These are phyloP conservation scores for Xylaria hypoxylon DNA, from an alignment of 2,329 filamentous ascomycete species.

Conservation along the genomic window DNA sequence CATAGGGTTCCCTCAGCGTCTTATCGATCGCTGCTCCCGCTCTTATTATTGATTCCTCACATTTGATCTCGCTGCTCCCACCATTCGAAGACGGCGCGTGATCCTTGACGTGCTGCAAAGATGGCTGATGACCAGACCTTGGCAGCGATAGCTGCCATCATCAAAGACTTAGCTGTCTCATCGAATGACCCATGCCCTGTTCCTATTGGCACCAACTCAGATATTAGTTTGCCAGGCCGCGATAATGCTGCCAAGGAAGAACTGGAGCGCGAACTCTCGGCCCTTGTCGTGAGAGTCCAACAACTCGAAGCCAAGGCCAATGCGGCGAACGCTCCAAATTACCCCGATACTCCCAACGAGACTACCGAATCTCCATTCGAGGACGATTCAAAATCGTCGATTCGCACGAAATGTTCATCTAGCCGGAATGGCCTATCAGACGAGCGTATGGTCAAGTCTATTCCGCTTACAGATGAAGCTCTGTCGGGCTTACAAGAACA, in stretches of 20 bases:
- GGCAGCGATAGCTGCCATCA: slow-evolving; percentile 64
- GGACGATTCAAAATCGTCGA: slow-evolving; percentile 57
- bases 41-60: slow-evolving; percentile 3
- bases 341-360: slow-evolving; percentile 88
- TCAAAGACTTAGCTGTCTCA: slow-evolving; percentile 64
- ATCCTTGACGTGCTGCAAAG: slow-evolving; percentile 38
- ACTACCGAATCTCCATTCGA: slow-evolving; percentile 73
- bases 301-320: slow-evolving; percentile 83
- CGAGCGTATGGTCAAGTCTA: slow-evolving; percentile 54
- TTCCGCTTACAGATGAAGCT: slow-evolving; percentile 80
- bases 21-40: slow-evolving; percentile 42
- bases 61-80: slow-evolving; percentile 7
- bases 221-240: slow-evolving; percentile 80
- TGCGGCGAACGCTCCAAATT: slow-evolving; percentile 65
- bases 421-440: slow-evolving; percentile 51
- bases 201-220: slow-evolving; percentile 57
- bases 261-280: slow-evolving; percentile 85
- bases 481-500: slow-evolving; percentile 88
- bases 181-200: slow-evolving; percentile 55
- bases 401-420: slow-evolving; percentile 60
- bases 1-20: slow-evolving; percentile 43
- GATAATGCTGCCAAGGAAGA: slow-evolving; percentile 79
- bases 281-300: slow-evolving; percentile 81
- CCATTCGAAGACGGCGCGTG: slow-evolving; percentile 14
- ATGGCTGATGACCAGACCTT: slow-evolving; percentile 69